These are phyloP conservation scores for Auricularia heimuer DNA, from an alignment of 768 basidiomycete genomes.

Conservation along the genomic window DNA sequence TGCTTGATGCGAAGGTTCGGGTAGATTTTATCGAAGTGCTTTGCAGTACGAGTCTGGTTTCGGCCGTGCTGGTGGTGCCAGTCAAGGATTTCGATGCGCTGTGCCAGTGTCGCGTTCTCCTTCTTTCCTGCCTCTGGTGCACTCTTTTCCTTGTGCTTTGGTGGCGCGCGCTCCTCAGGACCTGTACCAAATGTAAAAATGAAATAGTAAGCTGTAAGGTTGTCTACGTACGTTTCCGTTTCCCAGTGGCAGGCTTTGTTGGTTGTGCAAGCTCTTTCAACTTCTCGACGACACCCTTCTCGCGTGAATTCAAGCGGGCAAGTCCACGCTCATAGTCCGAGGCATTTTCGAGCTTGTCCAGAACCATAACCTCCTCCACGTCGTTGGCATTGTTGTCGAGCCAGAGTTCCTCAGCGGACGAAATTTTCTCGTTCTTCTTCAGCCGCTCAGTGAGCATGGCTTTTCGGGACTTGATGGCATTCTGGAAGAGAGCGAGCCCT, in stretches of 20 bases:
- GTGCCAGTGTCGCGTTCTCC: slow-evolving; percentile 25
- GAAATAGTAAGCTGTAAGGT: no score
- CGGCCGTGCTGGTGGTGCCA: slow-evolving; percentile 25
- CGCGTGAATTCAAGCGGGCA: background rate
- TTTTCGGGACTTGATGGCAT: slow-evolving; percentile 17
- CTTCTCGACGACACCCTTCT: background rate
- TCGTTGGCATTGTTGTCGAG: background rate
- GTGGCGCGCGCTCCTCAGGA: background rate
- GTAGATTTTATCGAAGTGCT: slow-evolving; percentile 23
- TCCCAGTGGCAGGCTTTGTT: no score
- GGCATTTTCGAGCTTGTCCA: background rate
- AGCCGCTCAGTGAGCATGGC: slow-evolving; percentile 10
- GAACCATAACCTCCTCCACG: background rate
- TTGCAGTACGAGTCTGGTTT: slow-evolving; percentile 24
- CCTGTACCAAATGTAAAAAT: no score
- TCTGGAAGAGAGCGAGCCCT: background rate
- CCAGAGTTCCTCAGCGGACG: background rate
- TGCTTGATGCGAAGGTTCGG: slow-evolving; percentile 27
- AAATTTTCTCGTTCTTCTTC: slow-evolving; percentile 2
- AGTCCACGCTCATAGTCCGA: background rate
- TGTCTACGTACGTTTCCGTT: no score
- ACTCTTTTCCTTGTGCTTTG: background rate
- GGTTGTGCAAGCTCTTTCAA: background rate
- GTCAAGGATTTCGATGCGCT: slow-evolving; percentile 27
- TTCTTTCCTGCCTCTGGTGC: background rate